phyloP scores from a whole-genome alignment of 495 filamentous ascomycete genomes.

The Penicilliopsis zonata region DNA sequence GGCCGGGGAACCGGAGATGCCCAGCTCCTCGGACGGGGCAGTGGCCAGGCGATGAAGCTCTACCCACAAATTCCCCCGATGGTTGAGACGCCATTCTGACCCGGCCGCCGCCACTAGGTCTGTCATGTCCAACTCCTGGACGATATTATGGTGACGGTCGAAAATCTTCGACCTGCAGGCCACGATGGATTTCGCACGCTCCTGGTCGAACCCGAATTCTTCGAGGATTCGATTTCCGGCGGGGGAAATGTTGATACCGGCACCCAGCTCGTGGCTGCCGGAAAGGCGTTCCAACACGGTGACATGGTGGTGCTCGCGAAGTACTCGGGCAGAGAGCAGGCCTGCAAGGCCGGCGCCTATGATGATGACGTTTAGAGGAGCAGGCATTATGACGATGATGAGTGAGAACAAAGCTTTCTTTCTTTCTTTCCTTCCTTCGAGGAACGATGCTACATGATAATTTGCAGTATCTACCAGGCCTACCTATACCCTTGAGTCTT shows the following conservation, averaged over 20 bases:
- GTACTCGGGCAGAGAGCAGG: constrained; percentile 3
- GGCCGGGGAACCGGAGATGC: constrained; percentile 2
- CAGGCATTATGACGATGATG: too few species aligned
- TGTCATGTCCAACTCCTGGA: neutral
- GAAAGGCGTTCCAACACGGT: constrained; percentile 6
- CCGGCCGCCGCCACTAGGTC: neutral
- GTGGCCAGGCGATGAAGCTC: constrained; percentile 5
- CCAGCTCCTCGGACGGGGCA: constrained; percentile 3
- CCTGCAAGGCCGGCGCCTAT: constrained; percentile 7
- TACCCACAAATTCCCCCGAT: constrained; percentile 5
- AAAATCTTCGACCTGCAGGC: neutral
- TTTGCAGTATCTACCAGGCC: too few species aligned
- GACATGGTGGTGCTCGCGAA: constrained; percentile 5
- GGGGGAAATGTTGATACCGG: constrained; percentile 1
- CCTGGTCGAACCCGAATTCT: constrained; percentile 3
- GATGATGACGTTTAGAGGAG: constrained; percentile 5
- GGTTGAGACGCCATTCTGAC: constrained; percentile 1
- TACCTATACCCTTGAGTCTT: too few species aligned
- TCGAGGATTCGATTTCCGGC: constrained; percentile 5
- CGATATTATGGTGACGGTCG: neutral
- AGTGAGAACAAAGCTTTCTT: too few species aligned
- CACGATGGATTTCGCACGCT: constrained; percentile 1
- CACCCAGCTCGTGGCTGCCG: constrained; percentile 1
- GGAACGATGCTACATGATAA: too few species aligned
- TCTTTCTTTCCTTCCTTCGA: too few species aligned